Base-by-base conservation (phyloP, 371 early-diverging fungal species). In the Mucor circinelloides region DNA sequence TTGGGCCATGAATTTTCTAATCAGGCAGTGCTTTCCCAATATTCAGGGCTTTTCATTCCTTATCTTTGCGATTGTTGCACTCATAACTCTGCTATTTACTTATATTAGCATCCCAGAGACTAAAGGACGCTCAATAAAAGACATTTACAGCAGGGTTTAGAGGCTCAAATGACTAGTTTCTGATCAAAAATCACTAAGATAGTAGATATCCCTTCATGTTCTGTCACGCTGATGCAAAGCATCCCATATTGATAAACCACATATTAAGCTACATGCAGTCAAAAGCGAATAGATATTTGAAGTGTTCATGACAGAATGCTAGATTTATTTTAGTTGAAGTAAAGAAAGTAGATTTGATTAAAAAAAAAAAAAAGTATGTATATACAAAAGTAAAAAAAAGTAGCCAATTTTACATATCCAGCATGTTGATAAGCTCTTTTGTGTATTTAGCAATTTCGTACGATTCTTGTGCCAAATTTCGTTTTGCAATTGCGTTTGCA, bases 361-460 rank as follows among this genome's bases (percentile, higher is more conserved):
- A 13, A 36, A 1, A 36, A 5, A 34, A 56, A 17, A 19, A 58
- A n/a, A 23, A 30, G 15, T 31, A 34, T 21, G 30, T 58, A 58
- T 58, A n/a, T 58, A 58, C 58, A 58, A 34, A 15, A 34, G 19
- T 31, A 21, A 30, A 34, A 9, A 28, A 23, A 36, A 32, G 32
- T 46, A 30, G 23, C 8, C 44, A 8, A 6, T 28, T 60, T 61
- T 64, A 68, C 68, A 65, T 64, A 64, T 82, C 80, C 66, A 77
- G 74, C 64, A 89, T 74, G 59, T 78, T 79, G 48, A 92, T 86
- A 19, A 94, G 77, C 32, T 90, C 91, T 71, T 93, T 93, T 27
- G 91, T 90, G 66, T 78, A 89, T 77, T 95, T 95, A 12, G 96
- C 97, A 73, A 98, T 94, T 70, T 98, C 97, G 74, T 94, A 95